Evolutionary conservation across 192 early-diverging fungal species (phyloP).

Genomic region (Backusella luteola): DNA sequence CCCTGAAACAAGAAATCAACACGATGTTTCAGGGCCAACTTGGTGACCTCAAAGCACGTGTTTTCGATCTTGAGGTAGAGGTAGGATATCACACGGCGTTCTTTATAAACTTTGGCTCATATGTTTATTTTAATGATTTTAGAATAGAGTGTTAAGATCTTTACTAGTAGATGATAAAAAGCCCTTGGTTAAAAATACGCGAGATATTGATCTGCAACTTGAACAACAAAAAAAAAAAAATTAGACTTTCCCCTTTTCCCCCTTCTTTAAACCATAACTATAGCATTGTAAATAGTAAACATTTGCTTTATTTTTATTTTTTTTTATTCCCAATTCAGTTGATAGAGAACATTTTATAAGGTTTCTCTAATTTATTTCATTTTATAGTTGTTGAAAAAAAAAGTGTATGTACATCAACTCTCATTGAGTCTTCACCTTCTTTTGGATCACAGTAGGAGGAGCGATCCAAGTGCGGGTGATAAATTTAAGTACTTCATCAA

Average conservation of each 20-base stretch:
- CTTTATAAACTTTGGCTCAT: background rate
- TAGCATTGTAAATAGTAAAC: background rate
- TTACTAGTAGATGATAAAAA: constrained; percentile 2
- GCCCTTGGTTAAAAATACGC: background rate
- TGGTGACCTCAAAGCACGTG: constrained; percentile 1
- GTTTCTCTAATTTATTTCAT: background rate
- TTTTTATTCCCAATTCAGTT: background rate
- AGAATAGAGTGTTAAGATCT: constrained; percentile 28
- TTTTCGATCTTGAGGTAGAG: constrained; percentile 32
- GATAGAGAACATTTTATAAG: background rate
- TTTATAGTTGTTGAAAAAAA: background rate
- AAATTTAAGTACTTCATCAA: constrained; percentile 91
- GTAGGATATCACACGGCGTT: constrained; percentile 2
- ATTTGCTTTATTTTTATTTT: background rate
- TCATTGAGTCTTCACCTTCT: constrained; percentile 28
- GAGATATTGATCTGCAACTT: background rate
- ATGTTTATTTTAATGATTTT: background rate
- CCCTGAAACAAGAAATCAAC: constrained; percentile 14
- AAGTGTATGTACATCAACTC: background rate
- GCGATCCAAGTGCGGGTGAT: constrained; percentile 37
- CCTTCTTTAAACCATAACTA: background rate
- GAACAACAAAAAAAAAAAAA: background rate
- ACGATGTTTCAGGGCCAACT: constrained; percentile 6
- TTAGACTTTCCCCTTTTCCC: background rate
- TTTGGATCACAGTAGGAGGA: constrained; percentile 27